Evolutionary conservation across 78 protist species (phyloP).

Genomic region (Protostelium mycophagum): DNA sequence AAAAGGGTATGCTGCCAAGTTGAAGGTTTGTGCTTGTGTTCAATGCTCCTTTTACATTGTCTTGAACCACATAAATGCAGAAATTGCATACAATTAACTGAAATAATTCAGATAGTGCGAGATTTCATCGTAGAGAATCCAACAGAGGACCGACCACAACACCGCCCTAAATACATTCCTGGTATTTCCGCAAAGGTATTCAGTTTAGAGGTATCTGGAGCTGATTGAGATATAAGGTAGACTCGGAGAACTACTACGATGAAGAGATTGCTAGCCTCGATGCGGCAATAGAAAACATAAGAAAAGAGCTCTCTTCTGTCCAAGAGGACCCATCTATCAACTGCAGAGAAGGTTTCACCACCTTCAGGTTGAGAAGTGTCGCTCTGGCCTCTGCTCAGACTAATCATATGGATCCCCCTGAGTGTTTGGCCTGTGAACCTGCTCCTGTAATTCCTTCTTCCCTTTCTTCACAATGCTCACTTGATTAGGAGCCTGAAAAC

Average conservation of each 20-base stretch:
- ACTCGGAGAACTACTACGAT: background rate
- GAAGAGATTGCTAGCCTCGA: background rate
- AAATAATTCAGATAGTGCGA: no score
- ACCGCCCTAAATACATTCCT: background rate
- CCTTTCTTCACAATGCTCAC: background rate
- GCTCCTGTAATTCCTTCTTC: background rate
- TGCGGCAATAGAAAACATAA: background rate
- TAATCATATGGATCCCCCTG: background rate
- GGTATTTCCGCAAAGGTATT: background rate
- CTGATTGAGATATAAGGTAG: no score
- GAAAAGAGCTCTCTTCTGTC: background rate
- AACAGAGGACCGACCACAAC: background rate
- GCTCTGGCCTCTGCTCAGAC: background rate
- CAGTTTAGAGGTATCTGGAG: background rate
- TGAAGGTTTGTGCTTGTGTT: no score
- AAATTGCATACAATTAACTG: no score
- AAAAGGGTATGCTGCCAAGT: background rate
- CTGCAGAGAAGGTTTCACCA: background rate
- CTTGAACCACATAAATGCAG: no score
- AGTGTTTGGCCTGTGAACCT: background rate
- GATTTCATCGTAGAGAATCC: background rate
- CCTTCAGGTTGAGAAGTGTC: background rate
- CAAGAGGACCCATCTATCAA: background rate
- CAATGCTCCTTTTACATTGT: no score
- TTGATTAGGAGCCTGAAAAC: slow-evolving; percentile 34